A percentile compares a stretch with the other conserved stretches of the same genome.
These are phyloP conservation scores for Saccharomyces pastorianus DNA, from an alignment of 1,139 yeast species.

Conservation along the genomic window DNA sequence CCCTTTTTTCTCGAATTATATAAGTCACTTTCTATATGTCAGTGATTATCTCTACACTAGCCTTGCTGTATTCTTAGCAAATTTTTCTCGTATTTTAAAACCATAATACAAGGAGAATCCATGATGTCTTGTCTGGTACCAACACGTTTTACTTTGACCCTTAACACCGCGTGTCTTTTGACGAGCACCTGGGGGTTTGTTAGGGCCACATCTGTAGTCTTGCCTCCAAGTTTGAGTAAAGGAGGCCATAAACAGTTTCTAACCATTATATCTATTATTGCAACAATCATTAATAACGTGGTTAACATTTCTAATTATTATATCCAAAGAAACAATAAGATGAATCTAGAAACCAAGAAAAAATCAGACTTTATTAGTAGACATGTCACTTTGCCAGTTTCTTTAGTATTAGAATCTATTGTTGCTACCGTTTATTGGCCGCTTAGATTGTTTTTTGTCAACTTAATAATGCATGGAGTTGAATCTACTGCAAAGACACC, in stretches of 20 bases:
- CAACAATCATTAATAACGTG: conserved; percentile 37
- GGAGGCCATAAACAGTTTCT: conserved; percentile 67
- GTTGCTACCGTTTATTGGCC: conserved; percentile 64
- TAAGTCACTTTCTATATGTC: background rate
- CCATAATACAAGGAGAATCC: background rate
- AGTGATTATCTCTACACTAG: too few species aligned
- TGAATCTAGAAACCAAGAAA: background rate
- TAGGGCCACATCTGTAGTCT: conserved; percentile 23
- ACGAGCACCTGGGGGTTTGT: conserved; percentile 27
- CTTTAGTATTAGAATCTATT: conserved; percentile 49
- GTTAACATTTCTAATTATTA: conserved; percentile 16
- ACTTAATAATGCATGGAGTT: conserved; percentile 36
- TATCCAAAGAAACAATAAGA: conserved; percentile 8
- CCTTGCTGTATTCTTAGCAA: background rate
- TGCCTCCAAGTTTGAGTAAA: conserved; percentile 42
- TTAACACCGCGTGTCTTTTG: conserved; percentile 12
- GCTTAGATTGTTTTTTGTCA: conserved; percentile 43
- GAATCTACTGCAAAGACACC: conserved; percentile 15
- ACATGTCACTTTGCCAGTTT: conserved; percentile 35
- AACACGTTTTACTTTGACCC: background rate
- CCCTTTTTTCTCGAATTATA: background rate
- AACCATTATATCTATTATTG: conserved; percentile 49
- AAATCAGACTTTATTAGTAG: conserved; percentile 15
- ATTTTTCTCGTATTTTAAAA: background rate
- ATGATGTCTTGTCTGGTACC: background rate